phyloP scores from a whole-genome alignment of 164 flowering plant genomes.

The Umbellularia californica region DNA sequence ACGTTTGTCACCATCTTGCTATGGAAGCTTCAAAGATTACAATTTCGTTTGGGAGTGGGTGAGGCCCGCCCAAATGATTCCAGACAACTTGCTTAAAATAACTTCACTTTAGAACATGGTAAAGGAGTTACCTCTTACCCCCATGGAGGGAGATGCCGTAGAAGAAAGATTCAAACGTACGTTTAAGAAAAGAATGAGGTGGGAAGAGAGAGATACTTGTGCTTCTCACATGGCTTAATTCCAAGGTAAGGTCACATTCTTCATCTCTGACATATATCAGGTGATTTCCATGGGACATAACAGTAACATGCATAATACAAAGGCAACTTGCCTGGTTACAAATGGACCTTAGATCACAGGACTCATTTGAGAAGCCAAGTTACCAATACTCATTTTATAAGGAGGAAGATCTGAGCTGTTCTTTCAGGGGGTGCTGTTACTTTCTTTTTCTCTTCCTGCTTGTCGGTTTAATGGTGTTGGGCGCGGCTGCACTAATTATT shows the following conservation, averaged over 20 bases:
- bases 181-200: conserved; percentile 5
- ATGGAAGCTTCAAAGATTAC: too few relatives aligned
- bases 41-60: too few relatives aligned
- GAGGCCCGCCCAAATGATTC: not conserved
- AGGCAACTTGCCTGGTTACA: not conserved
- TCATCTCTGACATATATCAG: not conserved
- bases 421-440: conserved; percentile 24
- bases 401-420: conserved; percentile 11
- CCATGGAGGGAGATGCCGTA: not conserved
- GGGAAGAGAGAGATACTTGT: too few relatives aligned
- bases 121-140: not conserved
- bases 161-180: not conserved
- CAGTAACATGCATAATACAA: not conserved
- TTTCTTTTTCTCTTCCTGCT: conserved; percentile 28
- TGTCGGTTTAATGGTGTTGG: conserved; percentile 8
- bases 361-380: not conserved
- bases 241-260: not conserved
- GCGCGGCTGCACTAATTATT: conserved; percentile 15
- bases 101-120: not conserved
- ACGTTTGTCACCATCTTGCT: too few relatives aligned
- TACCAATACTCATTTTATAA: conserved; percentile 3
- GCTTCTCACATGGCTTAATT: not conserved
- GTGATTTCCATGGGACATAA: not conserved
- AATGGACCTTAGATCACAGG: not conserved
- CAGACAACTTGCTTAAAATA: not conserved